phyloP scores from a whole-genome alignment of 495 filamentous ascomycete species.

The Penicillium macrosclerotiorum region DNA sequence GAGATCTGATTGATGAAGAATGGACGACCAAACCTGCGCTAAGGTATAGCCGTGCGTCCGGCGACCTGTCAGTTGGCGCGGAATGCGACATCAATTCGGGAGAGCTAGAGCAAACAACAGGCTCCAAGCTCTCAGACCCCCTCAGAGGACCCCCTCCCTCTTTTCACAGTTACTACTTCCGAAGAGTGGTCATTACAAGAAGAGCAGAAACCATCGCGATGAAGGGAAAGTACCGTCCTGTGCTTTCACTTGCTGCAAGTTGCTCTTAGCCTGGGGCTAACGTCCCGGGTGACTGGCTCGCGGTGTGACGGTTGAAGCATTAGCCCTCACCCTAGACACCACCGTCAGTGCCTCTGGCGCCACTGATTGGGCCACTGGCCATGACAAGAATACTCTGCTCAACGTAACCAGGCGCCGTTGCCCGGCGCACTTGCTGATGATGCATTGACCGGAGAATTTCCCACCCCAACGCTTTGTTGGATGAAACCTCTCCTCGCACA shows the following conservation, averaged over 20 bases:
- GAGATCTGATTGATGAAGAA: constrained; percentile 2
- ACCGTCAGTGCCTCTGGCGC: constrained; percentile 9
- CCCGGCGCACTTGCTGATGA: neutral
- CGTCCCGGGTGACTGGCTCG: constrained; percentile 13
- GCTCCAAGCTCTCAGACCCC: neutral
- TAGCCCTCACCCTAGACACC: constrained; percentile 10
- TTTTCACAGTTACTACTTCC: neutral
- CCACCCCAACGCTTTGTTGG: neutral
- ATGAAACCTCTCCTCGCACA: neutral
- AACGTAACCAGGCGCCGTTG: neutral
- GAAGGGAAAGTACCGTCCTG: neutral
- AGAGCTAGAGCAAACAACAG: neutral
- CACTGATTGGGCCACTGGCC: constrained; percentile 10
- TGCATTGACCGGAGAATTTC: neutral
- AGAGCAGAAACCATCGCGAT: neutral
- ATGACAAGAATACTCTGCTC: neutral
- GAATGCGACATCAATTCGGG: neutral
- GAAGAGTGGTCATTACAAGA: no score
- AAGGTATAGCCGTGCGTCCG: neutral
- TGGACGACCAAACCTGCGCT: neutral
- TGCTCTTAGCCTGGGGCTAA: constrained; percentile 11
- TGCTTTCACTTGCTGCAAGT: neutral
- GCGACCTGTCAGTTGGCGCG: neutral
- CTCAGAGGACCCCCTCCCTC: neutral
- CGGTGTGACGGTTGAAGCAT: constrained; percentile 24